phyloP scores from a whole-genome alignment of 306 rosid species.

The Crotalaria pallida region DNA sequence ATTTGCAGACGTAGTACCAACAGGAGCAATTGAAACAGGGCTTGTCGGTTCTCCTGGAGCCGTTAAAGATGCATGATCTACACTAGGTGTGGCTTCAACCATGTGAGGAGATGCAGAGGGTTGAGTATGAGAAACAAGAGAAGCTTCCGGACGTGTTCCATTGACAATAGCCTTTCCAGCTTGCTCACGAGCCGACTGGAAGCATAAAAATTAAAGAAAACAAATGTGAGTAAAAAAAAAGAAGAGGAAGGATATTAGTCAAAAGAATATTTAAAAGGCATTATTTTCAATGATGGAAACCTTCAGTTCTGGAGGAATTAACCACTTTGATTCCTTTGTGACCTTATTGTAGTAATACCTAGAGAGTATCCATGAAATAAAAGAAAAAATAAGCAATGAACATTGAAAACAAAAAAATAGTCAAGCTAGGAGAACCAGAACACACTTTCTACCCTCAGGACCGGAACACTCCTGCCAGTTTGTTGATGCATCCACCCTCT shows the following conservation, averaged over 20 bases:
- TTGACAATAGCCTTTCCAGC: constrained; percentile 46
- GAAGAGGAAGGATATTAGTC: background rate
- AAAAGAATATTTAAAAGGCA: background rate
- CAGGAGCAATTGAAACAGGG: constrained; percentile 60
- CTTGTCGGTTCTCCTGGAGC: constrained; percentile 54
- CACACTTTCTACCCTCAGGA: constrained; percentile 90
- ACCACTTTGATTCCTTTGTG: constrained; percentile 89
- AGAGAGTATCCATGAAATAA: constrained; percentile 27
- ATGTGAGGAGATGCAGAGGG: constrained; percentile 40
- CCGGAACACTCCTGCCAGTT: constrained; percentile 89
- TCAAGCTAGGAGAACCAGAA: constrained; percentile 15
- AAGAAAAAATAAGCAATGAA: constrained; percentile 16
- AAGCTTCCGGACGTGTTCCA: constrained; percentile 36
- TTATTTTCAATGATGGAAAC: constrained; percentile 34
- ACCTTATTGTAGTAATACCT: constrained; percentile 86
- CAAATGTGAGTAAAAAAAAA: constrained; percentile 6
- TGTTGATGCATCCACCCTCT: constrained; percentile 94
- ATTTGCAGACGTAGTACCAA: constrained; percentile 33
- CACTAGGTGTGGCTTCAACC: constrained; percentile 39
- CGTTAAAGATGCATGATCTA: constrained; percentile 39
- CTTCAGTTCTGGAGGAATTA: constrained; percentile 82
- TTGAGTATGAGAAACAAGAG: constrained; percentile 31
- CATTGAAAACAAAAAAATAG: constrained; percentile 2
- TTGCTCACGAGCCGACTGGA: constrained; percentile 83
- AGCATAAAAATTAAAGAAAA: constrained; percentile 23